Evolutionary conservation across 768 basidiomycete genomes (phyloP), one percentile per base, ranked within the genome.

Genomic region (Naganishia onofrii): DNA sequence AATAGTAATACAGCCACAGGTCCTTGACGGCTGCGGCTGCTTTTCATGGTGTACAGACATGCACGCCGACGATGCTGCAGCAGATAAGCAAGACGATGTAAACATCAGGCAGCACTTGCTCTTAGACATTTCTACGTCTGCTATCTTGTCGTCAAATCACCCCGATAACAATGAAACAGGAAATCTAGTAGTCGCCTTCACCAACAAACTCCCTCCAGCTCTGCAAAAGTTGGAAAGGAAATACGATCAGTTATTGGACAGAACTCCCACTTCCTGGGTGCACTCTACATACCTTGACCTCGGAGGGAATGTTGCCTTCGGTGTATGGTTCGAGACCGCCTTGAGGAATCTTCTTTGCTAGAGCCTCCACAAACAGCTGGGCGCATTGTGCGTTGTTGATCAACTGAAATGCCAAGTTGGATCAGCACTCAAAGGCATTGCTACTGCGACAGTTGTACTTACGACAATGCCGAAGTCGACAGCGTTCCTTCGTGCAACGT

Each of bases 401-500:
- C 67, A 97, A 54, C 60, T 63, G 36, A 21, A 4, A 51, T 17
- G 3, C n/a, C 48, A 23, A 55, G 17, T 51, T 68, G 57, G 72
- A 69, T 70, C 55, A 29, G 54, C 13, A 26, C 42, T 23, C 17
- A 17, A 9, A 15, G 7, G 46, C 36, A 56, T 1, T 7, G 7
- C 23, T 55, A 44, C 2, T 51, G 53, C 15, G 31, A 67, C 17
- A 13, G 34, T 17, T 28, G n/a, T 19, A 75, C 78, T 75, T 52
- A 79, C 77, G 19, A 77, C 78, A 68, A 97, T 81, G 70, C 96
- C 96, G 73, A 97, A 98, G 83, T 98, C 94, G 66, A 95, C 92
- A 66, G 93, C 92, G 79, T 94, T 94, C 73, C 93, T 90, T 78
- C 96, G 87, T 67, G 96, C 95, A 56, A 97, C 94, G 76, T 99